Base-by-base conservation (phyloP, 1,284 basidiomycete genomes). In the Leccinum pachyderme region DNA sequence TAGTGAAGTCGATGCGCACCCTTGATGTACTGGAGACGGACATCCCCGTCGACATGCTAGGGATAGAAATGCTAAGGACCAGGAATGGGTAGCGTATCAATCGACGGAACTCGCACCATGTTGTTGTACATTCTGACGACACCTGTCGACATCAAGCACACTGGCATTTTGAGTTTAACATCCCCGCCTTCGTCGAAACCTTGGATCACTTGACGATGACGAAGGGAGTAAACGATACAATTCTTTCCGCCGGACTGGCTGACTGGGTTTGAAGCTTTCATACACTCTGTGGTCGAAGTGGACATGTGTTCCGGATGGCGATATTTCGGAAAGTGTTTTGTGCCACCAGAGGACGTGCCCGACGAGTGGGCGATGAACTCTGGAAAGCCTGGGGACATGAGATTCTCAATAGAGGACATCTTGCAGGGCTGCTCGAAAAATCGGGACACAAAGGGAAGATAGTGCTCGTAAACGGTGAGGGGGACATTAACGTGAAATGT, bases 341-440 rank as follows among this genome's bases (percentile, higher is more conserved):
- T 58, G 25, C 25, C 43, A 11, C 59, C 63, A n/a, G 59, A 63
- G 2, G 55, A 59, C 4, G 65, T 67, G 29, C 63, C 58, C 12
- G 65, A 47, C 3, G 61, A 67, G 41, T 60, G 59, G 2, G 63
- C 59, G 7, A 66, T 55, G 50, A 63, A 62, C 37, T 57, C 60
- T 47, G 65, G 61, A 28, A 68, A 55, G 2, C 65, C 65, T 6
- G 55, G 49, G 0, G 63, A 60, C 56, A 67, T 68, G 46, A 67
- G 12, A 35, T 66, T 57, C 46, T 69, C 51, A 5, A 66, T 63
- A 9, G 53, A 56, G 5, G 53, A 31, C 39, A 54, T 50, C 28
- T 12, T 63, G 31, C 65, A 69, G 6, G 63, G 58, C 12, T 55
- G 15, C 24, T 63, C 63, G 22, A 65, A 57, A 15, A 62, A 49